Evolutionary conservation across 768 basidiomycete genomes (phyloP).

Genomic region (Glaciozyma martinii): DNA sequence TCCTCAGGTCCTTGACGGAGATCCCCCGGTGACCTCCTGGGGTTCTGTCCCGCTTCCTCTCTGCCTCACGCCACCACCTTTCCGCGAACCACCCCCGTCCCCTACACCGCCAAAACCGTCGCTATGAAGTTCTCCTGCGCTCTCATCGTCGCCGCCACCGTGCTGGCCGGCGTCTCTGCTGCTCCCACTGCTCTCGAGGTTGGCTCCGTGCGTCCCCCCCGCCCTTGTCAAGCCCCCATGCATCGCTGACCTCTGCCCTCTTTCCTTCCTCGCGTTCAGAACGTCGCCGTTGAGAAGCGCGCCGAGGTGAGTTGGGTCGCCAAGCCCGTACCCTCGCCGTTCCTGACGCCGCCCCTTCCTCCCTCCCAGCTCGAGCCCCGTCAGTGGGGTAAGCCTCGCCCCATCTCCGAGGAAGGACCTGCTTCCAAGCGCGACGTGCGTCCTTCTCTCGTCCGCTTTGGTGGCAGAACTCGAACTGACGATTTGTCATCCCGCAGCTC

Average conservation of each 20-base stretch:
- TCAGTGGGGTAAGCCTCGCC: not conserved
- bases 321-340: not conserved
- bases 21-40: too few relatives aligned
- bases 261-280: not conserved
- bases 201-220: not conserved
- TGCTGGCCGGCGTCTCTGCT: not conserved
- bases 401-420: not conserved
- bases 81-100: not conserved
- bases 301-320: not conserved
- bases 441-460: too few relatives aligned
- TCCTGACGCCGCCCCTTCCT: not conserved
- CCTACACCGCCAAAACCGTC: not conserved
- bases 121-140: not conserved
- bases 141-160: not conserved
- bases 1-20: too few relatives aligned
- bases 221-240: not conserved
- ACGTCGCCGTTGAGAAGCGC: slow-evolving; percentile 35
- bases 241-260: not conserved
- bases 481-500: too few relatives aligned
- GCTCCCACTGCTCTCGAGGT: not conserved
- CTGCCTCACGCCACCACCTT: not conserved
- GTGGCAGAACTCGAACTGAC: too few relatives aligned
- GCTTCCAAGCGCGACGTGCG: not conserved
- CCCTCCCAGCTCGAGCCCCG: not conserved
- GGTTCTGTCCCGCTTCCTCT: too few relatives aligned